phyloP scores from a whole-genome alignment of 305 asterid genomes.

The Solanum aculeatissimum region DNA sequence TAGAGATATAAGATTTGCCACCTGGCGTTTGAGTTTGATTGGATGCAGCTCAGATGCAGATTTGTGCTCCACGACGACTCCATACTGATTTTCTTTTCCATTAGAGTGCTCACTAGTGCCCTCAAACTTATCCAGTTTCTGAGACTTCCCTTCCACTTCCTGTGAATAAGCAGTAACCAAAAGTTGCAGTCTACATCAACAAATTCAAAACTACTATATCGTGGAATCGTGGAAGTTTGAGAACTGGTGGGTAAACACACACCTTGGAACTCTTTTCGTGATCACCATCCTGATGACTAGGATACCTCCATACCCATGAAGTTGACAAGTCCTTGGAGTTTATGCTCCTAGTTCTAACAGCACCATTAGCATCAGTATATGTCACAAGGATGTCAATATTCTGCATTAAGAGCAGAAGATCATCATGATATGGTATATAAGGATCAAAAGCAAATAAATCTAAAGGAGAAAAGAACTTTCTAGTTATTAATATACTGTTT shows the following conservation, averaged over 20 bases:
- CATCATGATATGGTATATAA: not conserved
- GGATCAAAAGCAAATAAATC: not conserved
- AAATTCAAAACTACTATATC: not conserved
- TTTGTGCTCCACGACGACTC: slow-evolving; percentile 20
- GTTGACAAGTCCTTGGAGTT: slow-evolving; percentile 70
- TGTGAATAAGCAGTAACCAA: slow-evolving; percentile 19
- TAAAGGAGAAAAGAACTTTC: not conserved
- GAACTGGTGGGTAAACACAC: not conserved
- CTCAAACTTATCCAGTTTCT: slow-evolving; percentile 16
- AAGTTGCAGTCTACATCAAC: not conserved
- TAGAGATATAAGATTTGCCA: slow-evolving; percentile 16
- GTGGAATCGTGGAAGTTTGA: not conserved
- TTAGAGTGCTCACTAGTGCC: slow-evolving; percentile 16
- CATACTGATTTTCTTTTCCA: slow-evolving; percentile 11
- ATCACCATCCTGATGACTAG: slow-evolving; percentile 30
- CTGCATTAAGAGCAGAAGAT: slow-evolving; percentile 40
- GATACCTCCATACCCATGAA: slow-evolving; percentile 93
- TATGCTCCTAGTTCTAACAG: slow-evolving; percentile 53
- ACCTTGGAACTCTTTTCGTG: slow-evolving; percentile 36
- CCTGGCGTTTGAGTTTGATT: slow-evolving; percentile 79
- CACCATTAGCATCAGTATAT: slow-evolving; percentile 74
- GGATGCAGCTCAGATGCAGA: slow-evolving; percentile 51
- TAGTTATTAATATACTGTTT: slow-evolving; percentile 10
- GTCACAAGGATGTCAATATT: slow-evolving; percentile 75
- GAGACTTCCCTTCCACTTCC: slow-evolving; percentile 31